Base-by-base conservation (phyloP, 129 eudicot species). In the Saposhnikovia divaricata region DNA sequence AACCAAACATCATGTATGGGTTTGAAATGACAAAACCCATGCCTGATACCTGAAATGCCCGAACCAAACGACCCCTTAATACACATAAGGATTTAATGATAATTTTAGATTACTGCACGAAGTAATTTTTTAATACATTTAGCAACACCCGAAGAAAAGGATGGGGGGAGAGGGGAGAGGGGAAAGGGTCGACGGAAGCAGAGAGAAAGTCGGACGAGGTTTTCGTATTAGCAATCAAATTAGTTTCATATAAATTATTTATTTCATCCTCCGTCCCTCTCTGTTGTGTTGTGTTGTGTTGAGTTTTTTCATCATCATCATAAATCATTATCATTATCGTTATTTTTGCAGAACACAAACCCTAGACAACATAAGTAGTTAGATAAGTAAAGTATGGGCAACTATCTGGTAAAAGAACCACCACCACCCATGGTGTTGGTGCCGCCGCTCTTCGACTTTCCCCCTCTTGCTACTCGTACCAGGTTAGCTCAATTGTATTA, bases 381-480 rank as follows among this genome's bases (percentile, higher is more conserved):
- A 31, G 34, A 1, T 28, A 31, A 72, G 5, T 4, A 27, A 1
- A 28, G 8, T 9, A 93, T 93, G 98, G 97, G 98, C 21, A 92
- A 78, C 40, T 83, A 47, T 34, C 76, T 84, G 77, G 76, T 66
- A 51, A 79, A 80, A 70, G 90, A 75, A 81, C 92, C 96, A 28
- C 98, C 97, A 14, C 73, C 73, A 79, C 98, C 93, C 14, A 82
- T 91, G 91, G 96, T 91, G 84, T 80, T 91, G 83, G 98, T 94
- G 71, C 98, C 98, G 42, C 98, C 98, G 53, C 97, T 94, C 74
- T 94, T 94, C 86, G 98, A 94, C 77, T 94, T 90, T 80, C 98
- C 98, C 74, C 98, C 98, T 25, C 97, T 94, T 66, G 97, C 96
- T 45, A 91, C 97, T 70, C 97, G 98, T 71, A 94, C 91, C 61